These are phyloP conservation scores for Beauveria sp. DNA, from an alignment of 2,329 filamentous ascomycete species.

Conservation along the genomic window DNA sequence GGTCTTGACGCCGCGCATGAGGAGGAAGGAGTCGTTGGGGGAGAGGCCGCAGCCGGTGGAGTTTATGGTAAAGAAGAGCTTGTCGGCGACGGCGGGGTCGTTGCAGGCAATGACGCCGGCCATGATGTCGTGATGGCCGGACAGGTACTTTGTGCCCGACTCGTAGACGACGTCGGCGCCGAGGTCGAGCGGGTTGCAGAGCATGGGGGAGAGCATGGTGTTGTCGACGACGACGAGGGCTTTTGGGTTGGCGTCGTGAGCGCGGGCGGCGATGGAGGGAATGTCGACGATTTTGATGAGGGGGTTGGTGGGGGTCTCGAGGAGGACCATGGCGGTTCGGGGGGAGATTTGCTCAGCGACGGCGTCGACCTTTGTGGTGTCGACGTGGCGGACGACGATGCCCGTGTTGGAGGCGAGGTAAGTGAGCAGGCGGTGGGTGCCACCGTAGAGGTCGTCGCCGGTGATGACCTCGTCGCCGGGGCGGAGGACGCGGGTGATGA, in stretches of 20 bases:
- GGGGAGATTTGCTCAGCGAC: conserved; percentile 61
- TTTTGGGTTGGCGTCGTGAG: conserved; percentile 69
- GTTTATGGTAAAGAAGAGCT: conserved; percentile 95
- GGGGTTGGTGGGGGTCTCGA: conserved; percentile 96
- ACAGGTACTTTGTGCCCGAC: conserved; percentile 95
- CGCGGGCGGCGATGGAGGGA: conserved; percentile 63
- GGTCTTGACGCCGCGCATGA: conserved; percentile 94
- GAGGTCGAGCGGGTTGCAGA: conserved; percentile 87
- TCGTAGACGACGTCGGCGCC: conserved; percentile 97
- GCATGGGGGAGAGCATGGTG: conserved; percentile 95
- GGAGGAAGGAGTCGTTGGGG: conserved; percentile 91
- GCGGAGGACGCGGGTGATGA: conserved; percentile 82
- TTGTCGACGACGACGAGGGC: conserved; percentile 92
- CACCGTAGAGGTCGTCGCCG: conserved; percentile 93
- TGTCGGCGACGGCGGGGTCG: conserved; percentile 71
- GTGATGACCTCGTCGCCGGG: conserved; percentile 97
- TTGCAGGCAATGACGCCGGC: conserved; percentile 93
- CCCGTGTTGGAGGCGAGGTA: conserved; percentile 84
- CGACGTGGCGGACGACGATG: conserved; percentile 91
- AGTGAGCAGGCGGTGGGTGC: conserved; percentile 86
- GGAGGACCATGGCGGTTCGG: conserved; percentile 90
- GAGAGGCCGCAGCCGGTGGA: conserved; percentile 88
- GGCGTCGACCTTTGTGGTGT: conserved; percentile 72
- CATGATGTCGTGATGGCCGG: conserved; percentile 98
- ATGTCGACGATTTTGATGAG: conserved; percentile 98